Base-by-base conservation (phyloP, 768 basidiomycete species). In the Lentinula detonsa region DNA sequence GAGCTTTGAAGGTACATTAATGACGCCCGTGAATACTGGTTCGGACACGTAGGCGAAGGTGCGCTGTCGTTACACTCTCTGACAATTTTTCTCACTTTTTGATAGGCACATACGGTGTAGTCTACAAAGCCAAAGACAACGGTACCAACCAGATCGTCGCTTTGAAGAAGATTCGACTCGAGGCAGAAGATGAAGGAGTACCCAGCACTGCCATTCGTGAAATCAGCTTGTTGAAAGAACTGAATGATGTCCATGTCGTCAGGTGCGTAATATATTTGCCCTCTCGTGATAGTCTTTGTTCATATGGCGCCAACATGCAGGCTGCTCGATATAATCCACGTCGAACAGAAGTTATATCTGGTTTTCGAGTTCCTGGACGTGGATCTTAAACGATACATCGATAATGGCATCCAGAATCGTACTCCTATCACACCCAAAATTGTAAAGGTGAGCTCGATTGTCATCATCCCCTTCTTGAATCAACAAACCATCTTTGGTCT, bases 111-210 rank as follows among this genome's bases (percentile, higher is more conserved):
- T 98, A 98, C 66, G 96, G 96, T 60, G 96, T 98, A 57, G 96
- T 98, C 21, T 98, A 98, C 83, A 97, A 98, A 74, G 96, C 96
- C 43, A 84, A 86, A 65, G 95, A 98, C 71, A 75, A 85, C 64
- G 81, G 75, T 50, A 89, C 83, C 8, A 90, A 90, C 71, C 75
- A 85, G 66, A 86, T 98, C 66, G 97, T 99, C 55, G 97, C 97
- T 23, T 80, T 98, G 65, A 99, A 99, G 86, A 99, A 99, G 82
- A 98, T 99, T 71, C 80, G 97, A 43, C 85, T 99, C 31, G 97
- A 98, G 72, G 94, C 95, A 16, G 97, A 98, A 74, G 97, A 99
- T 70, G 97, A 99, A 73, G 97, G 97, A 51, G 97, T 99, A 21
- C 97, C 97, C 8, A 93, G 90, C 65, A 99, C 97, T 4, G 95